Base-by-base conservation (phyloP, 2,329 filamentous ascomycete genomes). In the Fusarium humuli region DNA sequence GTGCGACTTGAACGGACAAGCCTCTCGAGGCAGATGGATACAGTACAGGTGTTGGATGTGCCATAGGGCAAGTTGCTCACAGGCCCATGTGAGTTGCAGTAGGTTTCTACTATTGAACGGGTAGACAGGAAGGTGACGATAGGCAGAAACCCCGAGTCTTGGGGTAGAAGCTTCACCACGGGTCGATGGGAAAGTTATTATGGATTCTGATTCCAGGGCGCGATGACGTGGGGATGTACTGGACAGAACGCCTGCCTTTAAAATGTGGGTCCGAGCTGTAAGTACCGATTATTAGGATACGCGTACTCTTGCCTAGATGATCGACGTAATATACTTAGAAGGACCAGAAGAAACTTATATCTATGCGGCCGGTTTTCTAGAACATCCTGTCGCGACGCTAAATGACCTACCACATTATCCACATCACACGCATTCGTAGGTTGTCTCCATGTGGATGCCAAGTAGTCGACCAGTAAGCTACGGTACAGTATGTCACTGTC, bases 11-110 rank as follows among this genome's bases (percentile, higher is more conserved):
- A 27, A 29, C 25, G 32, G 54, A 42, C 37, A 64, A 57, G 61
- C 59, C 70, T 72, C 49, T 59, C 37, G 48, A 41, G 56, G 62
- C 72, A 59, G 65, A 34, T 61, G 58, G 58, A 57, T 62, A 57
- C 53, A 55, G 32, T 42, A 58, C 60, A 46, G 52, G 55, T 58
- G 25, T 72, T 61, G 68, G 49, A 30, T 54, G 37, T 71, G 52
- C 69, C 72, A 74, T 75, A 54, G 60, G 70, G 71, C 40, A 50
- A 61, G 54, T 58, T 49, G 45, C 57, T 60, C 63, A 66, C 32
- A 41, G 32, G 49, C 32, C 44, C 42, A 54, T 61, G 32, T 10
- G 37, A 57, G 32, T 69, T 23, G 29, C n/a, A 45, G 22, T 16
- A 40, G 20, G 34, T 29, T 37, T 11, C 7, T 41, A 22, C 34